A percentile compares a stretch with the other conserved stretches of the same genome.
phyloP scores from a whole-genome alignment of 2,329 filamentous ascomycete species.

The Ambrosiella beaveri region DNA sequence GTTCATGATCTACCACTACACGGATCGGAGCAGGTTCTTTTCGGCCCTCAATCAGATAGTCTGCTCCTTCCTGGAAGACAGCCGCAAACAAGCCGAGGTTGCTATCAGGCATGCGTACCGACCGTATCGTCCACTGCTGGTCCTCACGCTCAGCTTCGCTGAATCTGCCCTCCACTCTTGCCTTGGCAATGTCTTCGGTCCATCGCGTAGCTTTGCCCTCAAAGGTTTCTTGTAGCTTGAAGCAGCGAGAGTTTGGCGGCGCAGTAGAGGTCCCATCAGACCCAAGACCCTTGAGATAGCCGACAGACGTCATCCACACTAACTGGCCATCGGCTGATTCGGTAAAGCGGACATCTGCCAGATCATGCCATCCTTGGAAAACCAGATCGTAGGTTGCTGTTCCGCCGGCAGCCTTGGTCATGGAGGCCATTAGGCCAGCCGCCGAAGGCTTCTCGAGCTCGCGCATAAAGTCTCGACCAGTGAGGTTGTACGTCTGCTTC shows the following conservation, averaged over 20 bases:
- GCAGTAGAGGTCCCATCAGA: not conserved
- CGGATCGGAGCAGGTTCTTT: conserved; percentile 52
- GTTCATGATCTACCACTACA: conserved; percentile 54
- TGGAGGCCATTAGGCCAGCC: conserved; percentile 42
- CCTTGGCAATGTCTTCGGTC: conserved; percentile 73
- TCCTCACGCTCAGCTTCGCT: conserved; percentile 69
- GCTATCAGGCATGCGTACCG: conserved; percentile 43
- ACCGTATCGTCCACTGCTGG: conserved; percentile 63
- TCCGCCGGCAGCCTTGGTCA: conserved; percentile 45
- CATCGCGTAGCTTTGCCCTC: conserved; percentile 61
- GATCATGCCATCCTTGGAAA: conserved; percentile 55
- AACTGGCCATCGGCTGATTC: conserved; percentile 48
- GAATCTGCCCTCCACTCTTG: conserved; percentile 71
- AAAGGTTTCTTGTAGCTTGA: conserved; percentile 57
- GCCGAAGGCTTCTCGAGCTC: conserved; percentile 70
- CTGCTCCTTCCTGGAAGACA: conserved; percentile 53
- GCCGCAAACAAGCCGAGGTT: conserved; percentile 45
- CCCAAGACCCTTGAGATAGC: conserved; percentile 37
- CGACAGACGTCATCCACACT: conserved; percentile 50
- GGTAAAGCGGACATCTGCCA: conserved; percentile 56
- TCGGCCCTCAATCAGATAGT: conserved; percentile 44
- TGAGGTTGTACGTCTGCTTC: conserved; percentile 46
- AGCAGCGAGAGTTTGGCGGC: conserved; percentile 39
- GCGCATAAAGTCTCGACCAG: conserved; percentile 60
- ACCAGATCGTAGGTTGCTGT: conserved; percentile 50